Evolutionary conservation across 495 filamentous ascomycete species (phyloP).

Genomic region (Paragyromitra xinjiangensis): DNA sequence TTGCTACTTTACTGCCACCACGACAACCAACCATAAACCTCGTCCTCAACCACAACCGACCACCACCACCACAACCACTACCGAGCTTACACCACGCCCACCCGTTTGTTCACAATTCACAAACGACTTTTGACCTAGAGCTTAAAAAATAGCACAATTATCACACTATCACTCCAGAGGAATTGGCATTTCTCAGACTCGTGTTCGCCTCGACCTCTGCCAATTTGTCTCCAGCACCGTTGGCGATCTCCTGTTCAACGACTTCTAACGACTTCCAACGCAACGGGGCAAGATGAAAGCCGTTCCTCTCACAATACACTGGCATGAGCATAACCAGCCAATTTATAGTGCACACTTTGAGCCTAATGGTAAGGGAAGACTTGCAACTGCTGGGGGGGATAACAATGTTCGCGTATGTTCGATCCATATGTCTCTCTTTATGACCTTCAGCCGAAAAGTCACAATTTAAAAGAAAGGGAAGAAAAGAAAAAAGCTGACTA

Average conservation of each 20-base stretch:
- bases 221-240: slow-evolving; percentile 22
- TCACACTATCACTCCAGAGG: slow-evolving; percentile 14
- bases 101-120: slow-evolving; percentile 32
- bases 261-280: slow-evolving; percentile 35
- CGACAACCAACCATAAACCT: slow-evolving; percentile 45
- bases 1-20: slow-evolving; percentile 49
- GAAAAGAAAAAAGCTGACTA: slow-evolving; percentile 55
- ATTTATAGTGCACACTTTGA: slow-evolving; percentile 98
- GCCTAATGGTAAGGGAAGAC: slow-evolving; percentile 86
- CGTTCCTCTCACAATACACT: slow-evolving; percentile 87
- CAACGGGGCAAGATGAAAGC: slow-evolving; percentile 61
- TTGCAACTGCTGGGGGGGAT: slow-evolving; percentile 95
- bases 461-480: not conserved
- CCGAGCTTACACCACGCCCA: slow-evolving; percentile 41
- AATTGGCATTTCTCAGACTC: slow-evolving; percentile 33
- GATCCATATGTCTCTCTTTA: slow-evolving; percentile 17
- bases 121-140: slow-evolving; percentile 7
- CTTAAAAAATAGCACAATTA: slow-evolving; percentile 6
- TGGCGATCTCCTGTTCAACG: slow-evolving; percentile 40
- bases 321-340: slow-evolving; percentile 93
- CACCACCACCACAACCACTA: slow-evolving; percentile 33
- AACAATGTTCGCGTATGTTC: slow-evolving; percentile 89
- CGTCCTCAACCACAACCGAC: slow-evolving; percentile 44
- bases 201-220: slow-evolving; percentile 12
- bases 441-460: slow-evolving; percentile 9